Conservation (phyloP, 1,139 yeast species). For the Protomyces pachydermus region DNA sequence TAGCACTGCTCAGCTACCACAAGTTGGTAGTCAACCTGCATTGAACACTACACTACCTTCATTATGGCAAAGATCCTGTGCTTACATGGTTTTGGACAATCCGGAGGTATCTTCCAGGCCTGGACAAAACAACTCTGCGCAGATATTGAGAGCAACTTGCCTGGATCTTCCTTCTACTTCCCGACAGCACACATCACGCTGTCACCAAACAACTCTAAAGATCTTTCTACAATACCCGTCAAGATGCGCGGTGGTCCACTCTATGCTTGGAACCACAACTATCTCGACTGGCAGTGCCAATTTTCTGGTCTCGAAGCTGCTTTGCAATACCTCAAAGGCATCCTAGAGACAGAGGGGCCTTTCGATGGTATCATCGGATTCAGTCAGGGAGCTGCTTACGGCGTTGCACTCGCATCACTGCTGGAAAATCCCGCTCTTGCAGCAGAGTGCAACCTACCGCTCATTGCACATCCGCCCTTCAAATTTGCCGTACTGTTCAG, state of each 20-base stretch:
- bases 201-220: constrained; percentile 11
- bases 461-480: constrained; percentile 45
- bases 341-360: constrained; percentile 67
- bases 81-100: constrained; percentile 20
- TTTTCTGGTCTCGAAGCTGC: constrained; percentile 16
- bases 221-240: constrained; percentile 12
- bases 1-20: background rate
- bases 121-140: constrained; percentile 4
- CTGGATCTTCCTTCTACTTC: constrained; percentile 3
- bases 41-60: too few species aligned
- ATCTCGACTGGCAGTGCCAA: constrained; percentile 25
- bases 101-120: constrained; percentile 6
- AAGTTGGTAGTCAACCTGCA: background rate
- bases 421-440: constrained; percentile 12
- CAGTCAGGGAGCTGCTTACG: constrained; percentile 89
- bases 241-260: constrained; percentile 1
- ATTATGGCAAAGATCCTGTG: constrained; percentile 17
- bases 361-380: constrained; percentile 84
- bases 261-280: constrained; percentile 27
- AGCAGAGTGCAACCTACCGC: constrained; percentile 7
- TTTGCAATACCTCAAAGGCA: constrained; percentile 3
- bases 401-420: constrained; percentile 40
- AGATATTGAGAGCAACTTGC: constrained; percentile 1
- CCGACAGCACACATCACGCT: constrained; percentile 24
- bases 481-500: constrained; percentile 71